Evolutionary conservation across 768 basidiomycete genomes (phyloP).

Genomic region (Flagelloscypha sp.): DNA sequence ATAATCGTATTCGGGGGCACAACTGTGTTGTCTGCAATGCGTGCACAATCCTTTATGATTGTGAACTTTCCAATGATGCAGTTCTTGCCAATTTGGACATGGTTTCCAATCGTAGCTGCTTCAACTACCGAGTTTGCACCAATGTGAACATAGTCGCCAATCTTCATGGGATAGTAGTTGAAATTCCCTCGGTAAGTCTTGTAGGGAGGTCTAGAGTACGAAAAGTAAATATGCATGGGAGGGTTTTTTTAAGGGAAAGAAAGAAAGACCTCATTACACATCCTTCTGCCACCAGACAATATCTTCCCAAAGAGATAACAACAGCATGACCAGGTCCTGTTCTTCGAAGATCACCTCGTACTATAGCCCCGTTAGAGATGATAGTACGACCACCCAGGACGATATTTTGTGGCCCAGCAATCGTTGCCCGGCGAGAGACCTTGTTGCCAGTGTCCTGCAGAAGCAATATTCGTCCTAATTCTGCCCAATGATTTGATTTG

Average conservation of each 20-base stretch:
- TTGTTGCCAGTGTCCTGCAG: conserved; percentile 90
- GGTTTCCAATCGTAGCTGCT: conserved; percentile 89
- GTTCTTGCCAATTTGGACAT: conserved; percentile 92
- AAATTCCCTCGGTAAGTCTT: conserved; percentile 86
- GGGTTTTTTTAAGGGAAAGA: not conserved
- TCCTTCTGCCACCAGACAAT: conserved; percentile 86
- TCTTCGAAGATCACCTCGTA: conserved; percentile 87
- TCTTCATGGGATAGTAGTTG: conserved; percentile 97
- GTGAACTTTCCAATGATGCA: conserved; percentile 96
- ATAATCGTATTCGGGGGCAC: conserved; percentile 90
- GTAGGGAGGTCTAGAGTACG: conserved; percentile 58
- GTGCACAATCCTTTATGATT: conserved; percentile 93
- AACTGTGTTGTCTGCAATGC: conserved; percentile 82
- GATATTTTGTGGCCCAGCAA: conserved; percentile 92
- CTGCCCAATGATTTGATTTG: not conserved
- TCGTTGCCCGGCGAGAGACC: conserved; percentile 85
- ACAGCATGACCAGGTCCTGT: conserved; percentile 90
- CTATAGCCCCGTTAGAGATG: conserved; percentile 82
- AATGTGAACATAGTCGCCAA: conserved; percentile 92
- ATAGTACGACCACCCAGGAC: conserved; percentile 96
- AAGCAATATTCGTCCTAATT: not conserved
- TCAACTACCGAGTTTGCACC: conserved; percentile 86
- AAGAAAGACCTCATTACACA: conserved; percentile 71
- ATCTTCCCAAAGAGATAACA: conserved; percentile 87
- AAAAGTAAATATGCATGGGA: not conserved